Base-by-base conservation (phyloP, 176 grass and related monocot genomes). In the Triticum aestivum region DNA sequence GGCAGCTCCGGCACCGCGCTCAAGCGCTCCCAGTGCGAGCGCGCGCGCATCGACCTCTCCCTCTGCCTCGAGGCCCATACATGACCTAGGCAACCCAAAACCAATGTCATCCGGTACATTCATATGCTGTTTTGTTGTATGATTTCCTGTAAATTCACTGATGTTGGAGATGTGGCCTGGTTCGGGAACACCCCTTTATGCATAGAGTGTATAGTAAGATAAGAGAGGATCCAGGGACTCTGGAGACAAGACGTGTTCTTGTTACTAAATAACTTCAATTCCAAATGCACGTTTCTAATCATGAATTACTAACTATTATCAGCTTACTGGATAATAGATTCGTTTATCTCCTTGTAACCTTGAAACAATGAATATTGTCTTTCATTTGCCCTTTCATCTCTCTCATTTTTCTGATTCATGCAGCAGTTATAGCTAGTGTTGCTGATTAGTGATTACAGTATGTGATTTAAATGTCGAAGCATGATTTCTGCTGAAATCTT, bases 21-120 rank as follows among this genome's bases (percentile, higher is more conserved):
- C 79, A 98, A 98, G 91, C 90, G 92, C 30, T 56, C 85, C 58
- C 93, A 98, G 82, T 98, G 96, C 86, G 84, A 84, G 41, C 81
- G 84, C 17, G 96, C 96, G 58, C 92, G 88, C 70, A 61, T 98
- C 70, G 78, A 86, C 29, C 84, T 98, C 42, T 90, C 90, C 17
- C 79, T 84, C 81, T 98, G 93, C 84, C 93, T 98, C 79, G 92
- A 92, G 41, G 84, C 88, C 5, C 91, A 94, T 81, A 63, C 52
- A 23, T 89, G 74, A 82, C 20, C 61, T 15, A 33, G 13, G 15
- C 42, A 44, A 73, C 2, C n/a, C 70, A 47, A 3, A 13, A 35
- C 41, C 30, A 20, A 44, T 83, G 0, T 80, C 59, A 13, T 49
- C 75, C 4, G 34, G 81, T 84, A 80, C 8, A 73, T 13, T 5